Base-by-base conservation (phyloP, 2,329 filamentous ascomycete species). In the Aspergillus vadensis region DNA sequence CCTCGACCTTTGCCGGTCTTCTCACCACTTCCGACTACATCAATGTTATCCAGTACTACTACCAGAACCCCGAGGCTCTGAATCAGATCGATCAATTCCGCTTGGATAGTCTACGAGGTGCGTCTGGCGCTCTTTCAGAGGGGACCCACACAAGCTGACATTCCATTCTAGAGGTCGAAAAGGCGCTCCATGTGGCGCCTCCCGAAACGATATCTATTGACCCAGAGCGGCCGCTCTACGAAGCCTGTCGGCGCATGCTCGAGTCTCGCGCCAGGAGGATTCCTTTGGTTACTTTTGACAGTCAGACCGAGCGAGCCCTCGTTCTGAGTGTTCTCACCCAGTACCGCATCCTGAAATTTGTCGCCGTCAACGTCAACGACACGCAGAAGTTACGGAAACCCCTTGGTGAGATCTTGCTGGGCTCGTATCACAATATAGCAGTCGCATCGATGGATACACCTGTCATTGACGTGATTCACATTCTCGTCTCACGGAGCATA, bases 11-110 rank as follows among this genome's bases (percentile, higher is more conserved):
- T 77, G 95, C 94, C 43, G 95, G 95, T 41, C 86, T 99, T 52
- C 84, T 99, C 66, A 99, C 95, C 27, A 95, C 92, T 64, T 96
- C 92, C 63, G 95, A 99, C 79, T 99, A 95, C 76, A 96, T 99
- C 80, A 99, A 99, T 73, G 90, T 99, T 59, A 96, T 99, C 43
- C 94, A 98, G 76, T 99, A 99, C 79, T 98, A 99, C 82, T 97
- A 92, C 83, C 93, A 98, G 77, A 96, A 95, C 69, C 95, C 94
- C 2, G 91, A 96, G 67, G 90, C 93, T 60, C 85, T 98, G 63
- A 87, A 88, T 66, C 88, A 94, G 73, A 91, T 99, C 69, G 95
- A 98, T 67, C 91, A 97, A 76, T 97, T 99, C 76, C 89, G 92
- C 50, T 81, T 99, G 63, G 94, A 91, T 79, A 97, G 92, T 73